Evolutionary conservation across 495 filamentous ascomycete species (phyloP), one percentile per base, ranked within the genome.

Genomic region (Immersiella caudata): DNA sequence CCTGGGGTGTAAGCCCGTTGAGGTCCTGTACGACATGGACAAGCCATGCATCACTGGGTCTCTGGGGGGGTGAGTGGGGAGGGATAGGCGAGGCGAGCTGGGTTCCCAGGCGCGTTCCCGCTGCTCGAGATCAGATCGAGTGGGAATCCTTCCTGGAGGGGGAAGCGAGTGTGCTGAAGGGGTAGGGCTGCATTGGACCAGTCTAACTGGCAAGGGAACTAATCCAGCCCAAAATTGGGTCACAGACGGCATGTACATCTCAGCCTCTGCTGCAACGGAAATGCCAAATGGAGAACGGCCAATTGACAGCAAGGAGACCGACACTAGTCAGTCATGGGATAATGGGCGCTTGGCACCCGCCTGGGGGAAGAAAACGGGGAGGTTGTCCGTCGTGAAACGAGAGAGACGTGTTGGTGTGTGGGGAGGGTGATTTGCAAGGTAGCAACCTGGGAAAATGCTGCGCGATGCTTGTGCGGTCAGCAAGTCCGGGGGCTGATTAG

Each of bases 181-280:
- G 8, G 36, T 56, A 67, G 59, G 66, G 66, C 66, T 67, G 66
- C 58, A 67, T 57, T 46, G 29, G 46, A 29, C 21, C 54, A 50
- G 67, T 35, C 62, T 62, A 66, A 62, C 62, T 50, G 24, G 6
- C n/a, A 68, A 57, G 60, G 66, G 58, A 66, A 69, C 57, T 69
- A 66, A 66, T 66, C 66, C 54, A 22, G 35, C 51, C 36, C 40
- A 50, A 35, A 60, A 40, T 33, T 11, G 56, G 26, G 66, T 20
- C 24, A 49, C 24, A 51, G 21, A 36, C 66, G 57, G 36, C 24
- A 33, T 64, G 35, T 33, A n/a, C n/a, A 52, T 29, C 54, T 64
- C 66, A 62, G 65, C 65, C 65, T 56, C 29, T 46, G 16, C 5
- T 46, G 5, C 40, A 18, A 4, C 11, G 40, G 40, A 24, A 25